Evolutionary conservation across 2,329 filamentous ascomycete species (phyloP).

Genomic region (Colletotrichum kahawae): DNA sequence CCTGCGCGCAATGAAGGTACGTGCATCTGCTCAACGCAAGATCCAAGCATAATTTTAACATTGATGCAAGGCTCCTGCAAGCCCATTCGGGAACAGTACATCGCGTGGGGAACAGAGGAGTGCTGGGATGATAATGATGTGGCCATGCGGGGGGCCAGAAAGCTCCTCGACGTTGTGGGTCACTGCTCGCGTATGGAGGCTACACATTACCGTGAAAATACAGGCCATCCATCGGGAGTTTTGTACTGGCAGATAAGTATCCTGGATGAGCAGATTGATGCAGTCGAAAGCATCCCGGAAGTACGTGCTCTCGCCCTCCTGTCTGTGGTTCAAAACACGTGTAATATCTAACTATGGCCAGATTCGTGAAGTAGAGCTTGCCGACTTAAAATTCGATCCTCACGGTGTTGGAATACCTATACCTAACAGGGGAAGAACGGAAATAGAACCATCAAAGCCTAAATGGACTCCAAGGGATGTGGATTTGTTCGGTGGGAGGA

Average conservation of each 20-base stretch:
- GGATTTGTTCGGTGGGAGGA: not conserved
- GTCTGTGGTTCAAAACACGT: rapidly evolving
- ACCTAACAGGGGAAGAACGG: not conserved
- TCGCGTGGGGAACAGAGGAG: not conserved
- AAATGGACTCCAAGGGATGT: not conserved
- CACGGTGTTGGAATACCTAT: not conserved
- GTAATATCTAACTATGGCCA: not conserved
- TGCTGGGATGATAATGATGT: not conserved
- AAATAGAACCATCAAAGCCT: not conserved
- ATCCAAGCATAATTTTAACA: not conserved
- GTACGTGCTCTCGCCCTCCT: not conserved
- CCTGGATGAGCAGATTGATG: not conserved
- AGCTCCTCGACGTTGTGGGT: not conserved
- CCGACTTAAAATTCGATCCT: not conserved
- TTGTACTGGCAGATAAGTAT: not conserved
- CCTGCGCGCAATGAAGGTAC: not conserved
- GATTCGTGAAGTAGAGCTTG: not conserved
- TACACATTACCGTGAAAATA: rapidly evolving
- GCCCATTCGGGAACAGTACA: rapidly evolving
- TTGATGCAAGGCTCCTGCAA: not conserved
- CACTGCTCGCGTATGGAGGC: not conserved
- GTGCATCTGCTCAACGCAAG: not conserved
- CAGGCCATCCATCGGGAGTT: not conserved
- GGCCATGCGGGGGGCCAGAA: not conserved
- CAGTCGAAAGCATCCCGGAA: not conserved